Percentiles rank a stretch among this genome's conserved stretches.
Evolutionary conservation across 805 yeast genomes (phyloP).

Genomic region (Ogataea minuta): DNA sequence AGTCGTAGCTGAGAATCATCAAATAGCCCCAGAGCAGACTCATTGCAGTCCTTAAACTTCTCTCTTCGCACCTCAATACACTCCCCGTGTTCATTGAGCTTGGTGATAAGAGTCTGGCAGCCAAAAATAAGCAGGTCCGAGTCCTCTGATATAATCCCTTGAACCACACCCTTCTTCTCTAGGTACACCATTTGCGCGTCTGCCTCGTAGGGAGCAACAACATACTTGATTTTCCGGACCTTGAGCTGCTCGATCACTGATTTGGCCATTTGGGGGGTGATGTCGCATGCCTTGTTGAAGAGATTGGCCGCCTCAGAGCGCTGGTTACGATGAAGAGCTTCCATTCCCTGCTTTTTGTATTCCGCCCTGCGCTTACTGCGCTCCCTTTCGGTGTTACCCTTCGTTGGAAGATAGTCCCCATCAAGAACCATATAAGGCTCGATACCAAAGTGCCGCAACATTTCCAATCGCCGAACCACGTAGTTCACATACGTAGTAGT

Average conservation of each 20-base stretch:
- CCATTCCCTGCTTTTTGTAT: conserved; percentile 56
- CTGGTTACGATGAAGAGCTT: conserved; percentile 52
- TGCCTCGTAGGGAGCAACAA: conserved; percentile 98
- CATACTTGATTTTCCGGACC: conserved; percentile 53
- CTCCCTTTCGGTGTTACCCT: conserved; percentile 66
- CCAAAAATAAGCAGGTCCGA: conserved; percentile 93
- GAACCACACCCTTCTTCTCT: conserved; percentile 69
- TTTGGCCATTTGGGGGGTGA: conserved; percentile 90
- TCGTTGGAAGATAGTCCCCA: conserved; percentile 83
- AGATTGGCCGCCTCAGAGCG: conserved; percentile 59
- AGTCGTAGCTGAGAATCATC: conserved; percentile 59
- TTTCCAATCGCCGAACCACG: conserved; percentile 60
- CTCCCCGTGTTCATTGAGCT: conserved; percentile 65
- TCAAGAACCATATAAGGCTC: conserved; percentile 90
- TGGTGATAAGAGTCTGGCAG: conserved; percentile 70
- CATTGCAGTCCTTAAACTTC: conserved; percentile 40
- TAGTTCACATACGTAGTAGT: conserved; percentile 72
- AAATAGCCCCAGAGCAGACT: conserved; percentile 46
- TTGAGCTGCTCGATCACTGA: conserved; percentile 73
- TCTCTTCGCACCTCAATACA: conserved; percentile 68
- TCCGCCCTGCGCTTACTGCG: conserved; percentile 56
- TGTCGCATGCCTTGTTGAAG: conserved; percentile 77
- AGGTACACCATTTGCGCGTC: conserved; percentile 95
- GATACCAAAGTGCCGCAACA: conserved; percentile 67
- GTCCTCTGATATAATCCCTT: conserved; percentile 90